phyloP scores from a whole-genome alignment of 2,329 filamentous ascomycete genomes.

The Aspergillus sp. region DNA sequence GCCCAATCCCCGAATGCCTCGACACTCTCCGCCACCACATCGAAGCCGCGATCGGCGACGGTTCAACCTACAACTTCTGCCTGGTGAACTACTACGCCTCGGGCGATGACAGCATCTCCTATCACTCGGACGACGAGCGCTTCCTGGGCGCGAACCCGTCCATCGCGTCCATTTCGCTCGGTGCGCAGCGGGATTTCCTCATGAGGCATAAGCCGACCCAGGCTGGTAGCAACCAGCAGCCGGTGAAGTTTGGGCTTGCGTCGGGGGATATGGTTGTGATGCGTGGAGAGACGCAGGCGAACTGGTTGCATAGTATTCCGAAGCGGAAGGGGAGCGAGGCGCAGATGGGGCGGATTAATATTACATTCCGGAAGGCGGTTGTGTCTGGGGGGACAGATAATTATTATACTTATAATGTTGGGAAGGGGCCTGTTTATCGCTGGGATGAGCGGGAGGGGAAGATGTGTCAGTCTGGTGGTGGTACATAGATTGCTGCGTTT shows the following conservation, averaged over 20 bases:
- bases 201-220: slow-evolving; percentile 70
- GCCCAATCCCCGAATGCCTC: slow-evolving; percentile 70
- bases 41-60: slow-evolving; percentile 62
- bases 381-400: slow-evolving; percentile 74
- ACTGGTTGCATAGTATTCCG: slow-evolving; percentile 77
- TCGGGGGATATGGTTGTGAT: slow-evolving; percentile 79
- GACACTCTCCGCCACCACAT: slow-evolving; percentile 62
- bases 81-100: slow-evolving; percentile 82
- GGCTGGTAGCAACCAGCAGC: slow-evolving; percentile 36
- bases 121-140: slow-evolving; percentile 76
- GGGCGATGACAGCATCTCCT: slow-evolving; percentile 73
- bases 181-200: slow-evolving; percentile 70
- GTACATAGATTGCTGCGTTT: no score
- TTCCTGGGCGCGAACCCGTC: slow-evolving; percentile 69
- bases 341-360: slow-evolving; percentile 69
- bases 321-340: slow-evolving; percentile 67
- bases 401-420: slow-evolving; percentile 83
- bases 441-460: slow-evolving; percentile 57
- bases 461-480: slow-evolving; percentile 17
- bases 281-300: slow-evolving; percentile 70
- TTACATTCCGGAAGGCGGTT: slow-evolving; percentile 73
- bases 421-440: slow-evolving; percentile 64
- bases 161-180: slow-evolving; percentile 74
- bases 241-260: slow-evolving; percentile 54
- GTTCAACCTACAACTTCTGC: slow-evolving; percentile 69